These are phyloP conservation scores for Camelina laxa DNA, from an alignment of 345 rosid genomes.

Conservation along the genomic window DNA sequence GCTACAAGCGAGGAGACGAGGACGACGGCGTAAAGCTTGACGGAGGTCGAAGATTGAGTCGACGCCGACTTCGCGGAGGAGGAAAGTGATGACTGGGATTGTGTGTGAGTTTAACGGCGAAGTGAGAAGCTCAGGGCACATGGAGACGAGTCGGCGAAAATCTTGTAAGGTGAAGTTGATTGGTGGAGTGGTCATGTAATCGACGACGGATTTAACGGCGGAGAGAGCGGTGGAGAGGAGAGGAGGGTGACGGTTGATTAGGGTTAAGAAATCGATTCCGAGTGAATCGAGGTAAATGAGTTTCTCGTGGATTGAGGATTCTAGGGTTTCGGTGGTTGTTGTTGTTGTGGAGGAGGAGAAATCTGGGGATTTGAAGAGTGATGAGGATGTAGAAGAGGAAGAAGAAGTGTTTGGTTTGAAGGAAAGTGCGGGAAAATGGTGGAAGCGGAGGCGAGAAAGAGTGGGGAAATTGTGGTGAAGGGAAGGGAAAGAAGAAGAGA, in stretches of 20 bases:
- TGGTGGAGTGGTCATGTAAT: constrained; percentile 55
- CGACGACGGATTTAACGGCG: constrained; percentile 65
- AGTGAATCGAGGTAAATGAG: constrained; percentile 78
- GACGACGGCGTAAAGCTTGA: constrained; percentile 72
- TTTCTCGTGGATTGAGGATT: constrained; percentile 64
- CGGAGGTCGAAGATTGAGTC: constrained; percentile 53
- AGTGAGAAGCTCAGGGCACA: constrained; percentile 77
- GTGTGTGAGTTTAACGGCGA: constrained; percentile 48
- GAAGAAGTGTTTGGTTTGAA: constrained; percentile 51
- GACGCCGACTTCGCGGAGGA: constrained; percentile 80
- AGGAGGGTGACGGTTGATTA: constrained; percentile 58
- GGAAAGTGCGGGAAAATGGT: constrained; percentile 54
- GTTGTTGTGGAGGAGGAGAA: constrained; percentile 31
- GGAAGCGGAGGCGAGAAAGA: constrained; percentile 52
- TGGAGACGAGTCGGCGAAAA: constrained; percentile 66
- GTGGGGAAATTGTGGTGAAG: constrained; percentile 51
- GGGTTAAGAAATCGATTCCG: constrained; percentile 73
- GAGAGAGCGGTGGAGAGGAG: constrained; percentile 57
- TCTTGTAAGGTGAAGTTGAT: constrained; percentile 61
- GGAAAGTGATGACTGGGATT: constrained; percentile 80
- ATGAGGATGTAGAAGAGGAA: constrained; percentile 28
- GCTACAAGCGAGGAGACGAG: constrained; percentile 72
- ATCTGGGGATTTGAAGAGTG: constrained; percentile 48
- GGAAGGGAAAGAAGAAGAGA: constrained; percentile 45
- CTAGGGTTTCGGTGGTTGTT: constrained; percentile 26